These are phyloP conservation scores for Neurospora sp. DNA, from an alignment of 495 filamentous ascomycete genomes.

Conservation along the genomic window DNA sequence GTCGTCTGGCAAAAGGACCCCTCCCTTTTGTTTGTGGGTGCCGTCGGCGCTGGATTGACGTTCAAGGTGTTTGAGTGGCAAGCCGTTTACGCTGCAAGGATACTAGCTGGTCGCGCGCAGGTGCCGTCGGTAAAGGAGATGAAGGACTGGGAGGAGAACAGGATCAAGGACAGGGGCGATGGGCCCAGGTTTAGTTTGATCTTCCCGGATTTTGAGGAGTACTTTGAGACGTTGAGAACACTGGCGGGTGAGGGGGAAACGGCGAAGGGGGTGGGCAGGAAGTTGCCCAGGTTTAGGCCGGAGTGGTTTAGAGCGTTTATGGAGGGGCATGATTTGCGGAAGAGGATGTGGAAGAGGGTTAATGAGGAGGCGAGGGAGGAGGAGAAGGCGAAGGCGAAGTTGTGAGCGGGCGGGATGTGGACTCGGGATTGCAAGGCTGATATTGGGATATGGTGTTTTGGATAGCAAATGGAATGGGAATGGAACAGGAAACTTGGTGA, in stretches of 20 bases:
- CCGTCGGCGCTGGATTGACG: conserved; percentile 22
- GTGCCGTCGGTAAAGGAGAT: conserved; percentile 36
- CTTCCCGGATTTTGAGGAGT: conserved; percentile 44
- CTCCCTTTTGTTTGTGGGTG: conserved; percentile 23
- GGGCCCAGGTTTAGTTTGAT: conserved; percentile 39
- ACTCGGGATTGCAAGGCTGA: background rate
- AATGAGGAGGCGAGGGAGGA: conserved; percentile 23
- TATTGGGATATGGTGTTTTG: background rate
- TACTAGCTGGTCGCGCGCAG: conserved; percentile 26
- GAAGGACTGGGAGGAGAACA: conserved; percentile 40
- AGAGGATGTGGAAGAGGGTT: conserved; percentile 37
- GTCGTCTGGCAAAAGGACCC: conserved; percentile 41
- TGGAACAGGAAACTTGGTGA: background rate
- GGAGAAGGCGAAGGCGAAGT: background rate
- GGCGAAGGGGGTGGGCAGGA: conserved; percentile 22
- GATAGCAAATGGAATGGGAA: background rate
- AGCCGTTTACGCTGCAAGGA: conserved; percentile 26
- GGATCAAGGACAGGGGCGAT: conserved; percentile 41
- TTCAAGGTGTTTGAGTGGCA: conserved; percentile 37
- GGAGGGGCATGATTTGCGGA: conserved; percentile 38
- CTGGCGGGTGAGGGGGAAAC: conserved; percentile 37
- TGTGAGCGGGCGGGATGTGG: background rate
- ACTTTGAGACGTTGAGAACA: conserved; percentile 40
- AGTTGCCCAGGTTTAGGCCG: conserved; percentile 36
- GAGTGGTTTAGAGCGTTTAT: conserved; percentile 41